Percentiles rank a stretch among this genome's conserved stretches.
Conservation (phyloP, 2,329 filamentous ascomycete species). For the Taxawa tesnikishii region DNA sequence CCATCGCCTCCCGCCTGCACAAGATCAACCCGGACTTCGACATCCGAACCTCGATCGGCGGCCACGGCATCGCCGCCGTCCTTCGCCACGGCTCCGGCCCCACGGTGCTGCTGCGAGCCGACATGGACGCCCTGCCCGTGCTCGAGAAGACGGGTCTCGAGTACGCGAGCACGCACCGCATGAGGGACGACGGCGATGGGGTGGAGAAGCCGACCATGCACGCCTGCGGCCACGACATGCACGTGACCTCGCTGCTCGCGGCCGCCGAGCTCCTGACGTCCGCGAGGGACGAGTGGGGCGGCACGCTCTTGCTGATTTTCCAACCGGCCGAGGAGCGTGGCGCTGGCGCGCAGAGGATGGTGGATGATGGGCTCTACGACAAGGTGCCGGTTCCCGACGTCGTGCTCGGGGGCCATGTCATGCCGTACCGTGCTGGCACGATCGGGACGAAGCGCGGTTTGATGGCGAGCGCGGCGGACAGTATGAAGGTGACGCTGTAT, state of each 20-base stretch:
- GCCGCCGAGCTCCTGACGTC: constrained; percentile 38
- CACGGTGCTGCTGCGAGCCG: constrained; percentile 46
- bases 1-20: constrained; percentile 29
- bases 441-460: constrained; percentile 30
- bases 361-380: constrained; percentile 46
- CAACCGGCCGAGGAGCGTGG: constrained; percentile 57
- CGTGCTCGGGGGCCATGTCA: constrained; percentile 45
- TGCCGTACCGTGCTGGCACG: constrained; percentile 28
- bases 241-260: constrained; percentile 47
- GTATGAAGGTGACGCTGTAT: constrained; percentile 37
- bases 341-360: constrained; percentile 50
- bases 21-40: constrained; percentile 24
- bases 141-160: constrained; percentile 41
- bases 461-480: constrained; percentile 29
- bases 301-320: constrained; percentile 52
- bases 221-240: constrained; percentile 57
- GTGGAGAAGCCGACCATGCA: constrained; percentile 49
- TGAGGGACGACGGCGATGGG: constrained; percentile 33
- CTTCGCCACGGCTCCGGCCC: constrained; percentile 43
- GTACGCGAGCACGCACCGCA: constrained; percentile 40
- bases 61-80: constrained; percentile 45
- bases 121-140: constrained; percentile 51
- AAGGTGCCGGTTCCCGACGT: constrained; percentile 43
- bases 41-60: constrained; percentile 42
- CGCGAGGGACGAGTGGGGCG: constrained; percentile 40